Evolutionary conservation across 306 rosid genomes (phyloP).

Genomic region (Trichosanthes cucumerina): DNA sequence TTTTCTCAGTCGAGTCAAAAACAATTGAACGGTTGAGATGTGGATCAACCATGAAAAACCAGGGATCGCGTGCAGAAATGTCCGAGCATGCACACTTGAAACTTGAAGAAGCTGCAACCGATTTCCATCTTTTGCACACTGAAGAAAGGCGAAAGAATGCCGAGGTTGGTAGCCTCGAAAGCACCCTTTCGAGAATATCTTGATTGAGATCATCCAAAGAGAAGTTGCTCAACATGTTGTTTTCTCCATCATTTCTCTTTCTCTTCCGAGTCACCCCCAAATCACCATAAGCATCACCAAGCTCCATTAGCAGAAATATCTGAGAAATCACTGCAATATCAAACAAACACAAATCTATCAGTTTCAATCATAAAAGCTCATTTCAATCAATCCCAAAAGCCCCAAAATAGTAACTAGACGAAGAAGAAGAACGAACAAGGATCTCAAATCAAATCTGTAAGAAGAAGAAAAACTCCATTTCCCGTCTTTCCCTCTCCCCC

Average conservation of each 20-base stretch:
- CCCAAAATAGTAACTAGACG: not conserved
- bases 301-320: conserved; percentile 38
- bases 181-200: conserved; percentile 77
- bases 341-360: not conserved
- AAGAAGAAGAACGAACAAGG: not conserved
- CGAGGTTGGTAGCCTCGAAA: conserved; percentile 83
- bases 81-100: conserved; percentile 78
- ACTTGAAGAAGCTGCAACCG: conserved; percentile 54
- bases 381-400: not conserved
- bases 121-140: conserved; percentile 92
- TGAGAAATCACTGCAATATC: conserved; percentile 29
- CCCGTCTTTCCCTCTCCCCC: not conserved
- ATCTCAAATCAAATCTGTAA: not conserved
- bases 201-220: conserved; percentile 73
- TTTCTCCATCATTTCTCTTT: conserved; percentile 38
- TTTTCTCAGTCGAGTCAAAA: conserved; percentile 62
- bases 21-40: conserved; percentile 44
- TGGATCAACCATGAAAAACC: conserved; percentile 87
- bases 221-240: conserved; percentile 18
- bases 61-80: conserved; percentile 65
- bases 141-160: conserved; percentile 69
- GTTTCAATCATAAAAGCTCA: not conserved
- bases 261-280: conserved; percentile 43
- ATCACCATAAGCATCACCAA: conserved; percentile 12
- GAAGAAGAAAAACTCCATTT: not conserved